These are phyloP conservation scores for Lactifluus echinatus DNA, from an alignment of 768 basidiomycete genomes.

Conservation along the genomic window DNA sequence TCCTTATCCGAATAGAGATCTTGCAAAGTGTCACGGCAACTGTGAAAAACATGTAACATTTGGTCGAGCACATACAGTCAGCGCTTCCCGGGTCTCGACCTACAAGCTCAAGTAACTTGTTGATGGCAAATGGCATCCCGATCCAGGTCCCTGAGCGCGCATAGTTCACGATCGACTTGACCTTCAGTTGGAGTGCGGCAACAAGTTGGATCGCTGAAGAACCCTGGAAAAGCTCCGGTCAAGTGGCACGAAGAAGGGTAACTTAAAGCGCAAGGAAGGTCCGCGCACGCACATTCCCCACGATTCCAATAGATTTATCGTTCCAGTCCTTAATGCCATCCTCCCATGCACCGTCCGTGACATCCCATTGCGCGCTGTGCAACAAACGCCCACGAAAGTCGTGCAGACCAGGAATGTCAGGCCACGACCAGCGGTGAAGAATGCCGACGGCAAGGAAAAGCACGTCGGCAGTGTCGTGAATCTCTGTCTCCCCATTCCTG, in stretches of 20 bases:
- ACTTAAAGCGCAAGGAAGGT: background rate
- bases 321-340: conserved; percentile 20
- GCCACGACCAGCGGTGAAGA: conserved; percentile 34
- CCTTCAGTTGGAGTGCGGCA: conserved; percentile 21
- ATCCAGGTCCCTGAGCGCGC: conserved; percentile 24
- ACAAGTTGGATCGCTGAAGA: conserved; percentile 24
- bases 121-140: conserved; percentile 3
- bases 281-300: conserved; percentile 20
- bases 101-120: conserved; percentile 11
- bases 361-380: conserved; percentile 31
- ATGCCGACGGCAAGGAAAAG: conserved; percentile 30
- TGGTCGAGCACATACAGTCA: background rate
- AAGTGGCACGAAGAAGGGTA: background rate
- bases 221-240: conserved; percentile 6
- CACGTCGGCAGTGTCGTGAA: conserved; percentile 26
- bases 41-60: too few relatives aligned
- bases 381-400: conserved; percentile 30
- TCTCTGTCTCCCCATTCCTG: conserved; percentile 20
- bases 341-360: conserved; percentile 4
- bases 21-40: background rate
- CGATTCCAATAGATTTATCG: conserved; percentile 21
- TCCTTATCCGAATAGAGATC: conserved; percentile 23
- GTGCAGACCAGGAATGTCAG: conserved; percentile 30
- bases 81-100: conserved; percentile 8
- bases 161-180: conserved; percentile 20